Percentiles rank a stretch among this genome's conserved stretches.
Conservation (phyloP, 805 yeast species). For the Candida andamanensis region DNA sequence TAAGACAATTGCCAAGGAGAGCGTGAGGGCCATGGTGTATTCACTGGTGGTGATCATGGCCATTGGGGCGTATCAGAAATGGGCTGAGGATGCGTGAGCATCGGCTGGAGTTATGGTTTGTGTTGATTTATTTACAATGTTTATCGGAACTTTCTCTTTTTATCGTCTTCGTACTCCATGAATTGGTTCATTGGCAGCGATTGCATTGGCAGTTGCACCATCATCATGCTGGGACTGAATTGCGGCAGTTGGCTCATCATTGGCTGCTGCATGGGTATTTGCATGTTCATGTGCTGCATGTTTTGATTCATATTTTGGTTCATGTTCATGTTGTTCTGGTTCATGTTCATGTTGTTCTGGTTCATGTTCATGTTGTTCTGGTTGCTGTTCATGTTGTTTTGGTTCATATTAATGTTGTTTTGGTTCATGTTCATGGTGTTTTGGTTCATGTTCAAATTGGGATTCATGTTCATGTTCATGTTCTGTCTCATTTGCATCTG, state of each 20-base stretch:
- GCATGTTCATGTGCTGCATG: neutral
- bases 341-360: slow-evolving; percentile 6
- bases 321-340: slow-evolving; percentile 7
- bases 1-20: slow-evolving; percentile 19
- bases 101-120: no score
- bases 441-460: slow-evolving; percentile 21
- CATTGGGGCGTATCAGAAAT: slow-evolving; percentile 36
- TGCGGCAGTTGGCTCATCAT: slow-evolving; percentile 3
- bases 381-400: slow-evolving; percentile 14
- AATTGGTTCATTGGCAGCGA: slow-evolving; percentile 5
- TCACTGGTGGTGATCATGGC: slow-evolving; percentile 28
- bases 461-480: neutral
- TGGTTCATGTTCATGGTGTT: slow-evolving; percentile 6
- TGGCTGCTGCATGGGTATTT: neutral
- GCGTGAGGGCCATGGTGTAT: slow-evolving; percentile 28
- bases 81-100: no score
- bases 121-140: no score
- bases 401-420: no score
- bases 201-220: slow-evolving; percentile 15
- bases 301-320: neutral
- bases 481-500: neutral
- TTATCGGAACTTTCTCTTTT: neutral
- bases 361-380: slow-evolving; percentile 10
- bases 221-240: slow-evolving; percentile 9
- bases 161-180: slow-evolving; percentile 6